phyloP scores from a whole-genome alignment of 345 rosid species.

The Citrus maxima region DNA sequence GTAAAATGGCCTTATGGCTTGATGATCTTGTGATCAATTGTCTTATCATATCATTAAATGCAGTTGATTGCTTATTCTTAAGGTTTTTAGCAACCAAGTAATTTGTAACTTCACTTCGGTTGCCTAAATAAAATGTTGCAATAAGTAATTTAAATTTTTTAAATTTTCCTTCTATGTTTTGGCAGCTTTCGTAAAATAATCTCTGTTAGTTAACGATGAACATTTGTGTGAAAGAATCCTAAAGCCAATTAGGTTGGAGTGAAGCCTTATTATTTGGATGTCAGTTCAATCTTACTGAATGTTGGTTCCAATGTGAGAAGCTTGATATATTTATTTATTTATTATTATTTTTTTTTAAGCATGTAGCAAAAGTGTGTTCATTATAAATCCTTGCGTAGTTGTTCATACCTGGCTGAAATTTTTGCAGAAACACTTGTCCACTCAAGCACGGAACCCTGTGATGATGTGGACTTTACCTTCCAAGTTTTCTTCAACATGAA shows the following conservation, averaged over 20 bases:
- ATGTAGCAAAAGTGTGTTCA: background rate
- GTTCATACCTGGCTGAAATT: conserved; percentile 6
- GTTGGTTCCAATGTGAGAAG: background rate
- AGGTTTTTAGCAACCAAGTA: background rate
- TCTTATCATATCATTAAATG: background rate
- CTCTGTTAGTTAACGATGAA: background rate
- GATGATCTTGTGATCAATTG: background rate
- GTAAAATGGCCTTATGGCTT: background rate
- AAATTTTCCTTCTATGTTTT: background rate
- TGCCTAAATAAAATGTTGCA: background rate
- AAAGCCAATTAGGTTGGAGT: too few relatives aligned
- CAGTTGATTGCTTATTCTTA: background rate
- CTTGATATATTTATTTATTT: background rate
- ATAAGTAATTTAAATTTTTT: background rate
- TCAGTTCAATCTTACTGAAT: background rate
- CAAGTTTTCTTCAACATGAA: conserved; percentile 77
- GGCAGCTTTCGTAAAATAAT: background rate
- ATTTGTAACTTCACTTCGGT: background rate
- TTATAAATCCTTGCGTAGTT: background rate
- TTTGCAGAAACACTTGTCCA: conserved; percentile 90
- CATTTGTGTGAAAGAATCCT: background rate
- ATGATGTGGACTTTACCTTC: conserved; percentile 80
- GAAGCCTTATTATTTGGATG: background rate
- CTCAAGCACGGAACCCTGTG: conserved; percentile 70
- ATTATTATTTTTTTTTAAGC: background rate